Evolutionary conservation across 805 yeast genomes (phyloP).

Genomic region (Candida mattraensis): DNA sequence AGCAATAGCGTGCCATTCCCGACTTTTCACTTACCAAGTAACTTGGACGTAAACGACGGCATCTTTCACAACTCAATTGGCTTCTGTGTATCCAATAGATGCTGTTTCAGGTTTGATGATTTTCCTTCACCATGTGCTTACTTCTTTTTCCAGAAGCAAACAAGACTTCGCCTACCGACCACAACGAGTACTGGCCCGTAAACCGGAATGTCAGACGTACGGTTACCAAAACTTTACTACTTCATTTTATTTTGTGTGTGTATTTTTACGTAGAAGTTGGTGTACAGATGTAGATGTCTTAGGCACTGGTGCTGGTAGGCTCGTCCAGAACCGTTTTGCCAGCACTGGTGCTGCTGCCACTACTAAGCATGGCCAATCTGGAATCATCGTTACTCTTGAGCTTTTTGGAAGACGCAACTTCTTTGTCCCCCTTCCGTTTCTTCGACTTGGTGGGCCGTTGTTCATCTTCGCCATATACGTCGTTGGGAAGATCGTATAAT

Average conservation of each 20-base stretch:
- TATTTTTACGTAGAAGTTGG: slow-evolving; percentile 4
- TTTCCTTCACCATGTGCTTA: too few relatives aligned
- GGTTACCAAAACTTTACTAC: slow-evolving; percentile 4
- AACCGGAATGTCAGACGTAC: too few relatives aligned
- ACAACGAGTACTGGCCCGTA: too few relatives aligned
- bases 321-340: slow-evolving; percentile 7
- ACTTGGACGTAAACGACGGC: slow-evolving; percentile 29
- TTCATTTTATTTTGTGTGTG: slow-evolving; percentile 1
- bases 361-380: slow-evolving; percentile 5
- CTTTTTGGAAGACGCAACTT: slow-evolving; percentile 32
- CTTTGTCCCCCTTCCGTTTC: slow-evolving; percentile 48
- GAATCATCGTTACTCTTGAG: slow-evolving; percentile 22
- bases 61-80: slow-evolving; percentile 9
- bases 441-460: slow-evolving; percentile 62
- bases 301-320: slow-evolving; percentile 4
- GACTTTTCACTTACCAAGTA: slow-evolving; percentile 24
- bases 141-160: too few relatives aligned
- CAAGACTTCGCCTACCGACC: too few relatives aligned
- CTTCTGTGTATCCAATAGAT: too few relatives aligned
- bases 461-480: slow-evolving; percentile 82
- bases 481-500: slow-evolving; percentile 77
- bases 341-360: slow-evolving; percentile 11
- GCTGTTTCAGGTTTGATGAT: too few relatives aligned
- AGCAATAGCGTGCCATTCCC: background rate
- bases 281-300: too few relatives aligned